These are phyloP conservation scores for Pseudonectria foliicola DNA, from an alignment of 2,329 filamentous ascomycete genomes.

Conservation along the genomic window DNA sequence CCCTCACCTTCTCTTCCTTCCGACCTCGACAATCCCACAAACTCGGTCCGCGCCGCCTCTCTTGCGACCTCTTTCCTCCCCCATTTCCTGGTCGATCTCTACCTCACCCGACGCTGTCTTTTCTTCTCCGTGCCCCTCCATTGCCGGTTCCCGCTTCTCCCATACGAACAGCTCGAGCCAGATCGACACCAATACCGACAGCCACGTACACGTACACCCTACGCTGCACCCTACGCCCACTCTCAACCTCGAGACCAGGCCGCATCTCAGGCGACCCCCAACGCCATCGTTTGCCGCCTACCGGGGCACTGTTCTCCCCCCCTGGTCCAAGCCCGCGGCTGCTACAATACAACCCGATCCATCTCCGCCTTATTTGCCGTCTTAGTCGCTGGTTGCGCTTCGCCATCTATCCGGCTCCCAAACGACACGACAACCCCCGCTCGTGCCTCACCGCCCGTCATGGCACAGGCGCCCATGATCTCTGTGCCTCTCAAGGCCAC, in stretches of 20 bases:
- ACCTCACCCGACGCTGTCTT: too few species aligned
- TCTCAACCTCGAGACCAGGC: slow-evolving; percentile 16
- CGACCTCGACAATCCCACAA: too few species aligned
- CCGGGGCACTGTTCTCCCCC: slow-evolving; percentile 5
- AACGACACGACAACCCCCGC: slow-evolving; percentile 10
- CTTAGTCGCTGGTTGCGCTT: slow-evolving; percentile 12
- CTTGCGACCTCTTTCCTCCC: too few species aligned
- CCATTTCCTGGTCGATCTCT: too few species aligned
- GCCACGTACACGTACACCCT: too few species aligned
- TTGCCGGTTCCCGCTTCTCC: too few species aligned
- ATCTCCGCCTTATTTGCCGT: slow-evolving; percentile 10
- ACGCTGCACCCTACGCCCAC: slow-evolving; percentile 9
- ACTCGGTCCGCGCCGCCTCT: too few species aligned
- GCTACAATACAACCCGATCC: slow-evolving; percentile 10
- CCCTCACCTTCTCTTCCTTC: too few species aligned
- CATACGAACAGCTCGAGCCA: too few species aligned
- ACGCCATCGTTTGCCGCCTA: slow-evolving; percentile 9
- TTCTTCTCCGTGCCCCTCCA: too few species aligned
- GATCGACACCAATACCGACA: too few species aligned
- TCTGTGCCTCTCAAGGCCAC: slow-evolving; percentile 88
- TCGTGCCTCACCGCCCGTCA: slow-evolving; percentile 28
- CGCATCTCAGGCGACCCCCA: slow-evolving; percentile 25
- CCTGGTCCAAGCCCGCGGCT: slow-evolving; percentile 2
- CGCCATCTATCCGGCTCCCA: slow-evolving; percentile 6
- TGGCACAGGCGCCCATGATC: slow-evolving; percentile 90